Conservation (phyloP, 2,329 filamentous ascomycete species). For the Sclerotinia subarctica region DNA sequence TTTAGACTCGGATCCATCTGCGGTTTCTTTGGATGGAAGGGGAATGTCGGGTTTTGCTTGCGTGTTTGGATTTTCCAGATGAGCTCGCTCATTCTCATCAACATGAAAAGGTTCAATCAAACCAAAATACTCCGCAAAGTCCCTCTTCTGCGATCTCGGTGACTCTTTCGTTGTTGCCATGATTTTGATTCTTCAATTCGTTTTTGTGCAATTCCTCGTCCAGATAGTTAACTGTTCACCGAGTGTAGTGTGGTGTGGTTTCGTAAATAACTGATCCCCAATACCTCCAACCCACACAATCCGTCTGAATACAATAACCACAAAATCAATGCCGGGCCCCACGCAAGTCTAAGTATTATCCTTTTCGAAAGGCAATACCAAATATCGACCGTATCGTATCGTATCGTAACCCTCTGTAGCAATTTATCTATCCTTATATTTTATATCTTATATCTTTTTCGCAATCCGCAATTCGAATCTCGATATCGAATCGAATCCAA, state of each 20-base stretch:
- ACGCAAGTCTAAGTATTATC: neutral
- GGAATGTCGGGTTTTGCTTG: neutral
- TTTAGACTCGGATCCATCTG: neutral
- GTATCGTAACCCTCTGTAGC: neutral
- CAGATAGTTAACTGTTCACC: no score
- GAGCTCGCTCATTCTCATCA: neutral
- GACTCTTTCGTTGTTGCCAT: constrained; percentile 17
- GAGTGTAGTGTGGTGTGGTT: no score
- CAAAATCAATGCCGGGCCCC: neutral
- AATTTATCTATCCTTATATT: no score
- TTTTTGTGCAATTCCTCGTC: neutral
- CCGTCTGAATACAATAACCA: neutral
- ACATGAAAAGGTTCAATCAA: constrained; percentile 3
- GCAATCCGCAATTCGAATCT: neutral
- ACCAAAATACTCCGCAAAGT: constrained; percentile 19
- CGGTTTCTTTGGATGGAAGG: constrained; percentile 2
- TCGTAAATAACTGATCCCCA: no score
- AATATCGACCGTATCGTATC: neutral
- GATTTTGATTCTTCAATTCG: neutral
- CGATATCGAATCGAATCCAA: neutral
- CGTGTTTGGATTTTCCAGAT: neutral
- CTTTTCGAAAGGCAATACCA: no score
- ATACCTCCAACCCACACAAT: neutral
- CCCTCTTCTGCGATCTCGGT: constrained; percentile 25
- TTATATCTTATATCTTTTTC: no score